A percentile compares a stretch with the other conserved stretches of the same genome.
These are phyloP conservation scores for Zoysia pacifica DNA, from an alignment of 176 grass and related monocot genomes.

Conservation along the genomic window DNA sequence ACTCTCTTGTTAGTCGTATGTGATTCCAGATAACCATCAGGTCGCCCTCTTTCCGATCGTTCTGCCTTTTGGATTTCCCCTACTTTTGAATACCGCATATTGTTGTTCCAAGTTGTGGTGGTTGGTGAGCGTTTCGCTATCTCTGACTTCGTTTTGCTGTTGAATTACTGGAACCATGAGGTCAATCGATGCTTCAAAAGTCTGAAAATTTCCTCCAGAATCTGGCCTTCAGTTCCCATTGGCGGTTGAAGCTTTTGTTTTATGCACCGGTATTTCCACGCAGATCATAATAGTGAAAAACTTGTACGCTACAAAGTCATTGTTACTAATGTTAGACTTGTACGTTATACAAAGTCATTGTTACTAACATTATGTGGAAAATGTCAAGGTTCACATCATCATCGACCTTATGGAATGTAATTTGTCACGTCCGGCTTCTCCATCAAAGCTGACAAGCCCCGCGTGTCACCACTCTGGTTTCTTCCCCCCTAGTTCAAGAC, in stretches of 20 bases:
- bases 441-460: not conserved
- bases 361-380: too few species aligned
- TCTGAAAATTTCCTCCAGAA: slow-evolving; percentile 10
- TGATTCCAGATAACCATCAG: not conserved
- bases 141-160: slow-evolving; percentile 1
- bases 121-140: slow-evolving; percentile 18
- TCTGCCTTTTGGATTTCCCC: not conserved
- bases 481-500: not conserved
- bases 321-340: not conserved
- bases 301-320: not conserved
- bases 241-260: not conserved
- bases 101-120: not conserved
- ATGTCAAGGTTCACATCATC: not conserved
- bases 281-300: not conserved
- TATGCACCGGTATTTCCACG: not conserved
- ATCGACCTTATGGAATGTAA: not conserved
- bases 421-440: not conserved
- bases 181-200: not conserved
- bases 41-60: not conserved
- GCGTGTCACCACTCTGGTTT: not conserved
- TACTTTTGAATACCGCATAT: not conserved
- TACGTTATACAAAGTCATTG: too few species aligned
- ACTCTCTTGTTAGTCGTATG: not conserved
- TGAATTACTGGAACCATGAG: slow-evolving; percentile 5
- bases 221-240: slow-evolving; percentile 25